A percentile compares a stretch with the other conserved stretches of the same genome.
phyloP scores from a whole-genome alignment of 345 rosid genomes.

The Raphanus sativus region DNA sequence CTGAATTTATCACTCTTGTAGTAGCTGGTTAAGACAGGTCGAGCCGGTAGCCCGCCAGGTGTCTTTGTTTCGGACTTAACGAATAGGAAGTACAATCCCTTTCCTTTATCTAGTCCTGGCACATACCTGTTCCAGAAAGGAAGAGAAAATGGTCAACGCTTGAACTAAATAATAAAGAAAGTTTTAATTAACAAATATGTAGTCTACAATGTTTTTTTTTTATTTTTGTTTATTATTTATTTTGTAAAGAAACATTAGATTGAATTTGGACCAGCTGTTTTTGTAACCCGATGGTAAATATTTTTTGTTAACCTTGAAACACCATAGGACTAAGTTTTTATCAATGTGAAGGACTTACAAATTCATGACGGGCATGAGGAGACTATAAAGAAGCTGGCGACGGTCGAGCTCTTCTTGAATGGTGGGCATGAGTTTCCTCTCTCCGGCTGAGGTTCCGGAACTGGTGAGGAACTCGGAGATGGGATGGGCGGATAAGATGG shows the following conservation, averaged over 20 bases:
- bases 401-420: slow-evolving; percentile 89
- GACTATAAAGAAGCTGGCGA: slow-evolving; percentile 82
- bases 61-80: slow-evolving; percentile 89
- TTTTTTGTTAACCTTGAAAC: background rate
- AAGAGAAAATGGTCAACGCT: slow-evolving; percentile 20
- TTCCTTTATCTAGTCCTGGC: slow-evolving; percentile 87
- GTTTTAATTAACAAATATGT: background rate
- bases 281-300: background rate
- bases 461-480: slow-evolving; percentile 98
- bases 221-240: background rate
- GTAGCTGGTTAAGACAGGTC: slow-evolving; percentile 95
- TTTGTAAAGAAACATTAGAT: background rate
- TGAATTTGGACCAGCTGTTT: background rate
- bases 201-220: slow-evolving; percentile 4
- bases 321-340: background rate
- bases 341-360: slow-evolving; percentile 51
- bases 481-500: slow-evolving; percentile 81
- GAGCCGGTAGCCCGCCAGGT: slow-evolving; percentile 80
- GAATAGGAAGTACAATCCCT: slow-evolving; percentile 79
- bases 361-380: slow-evolving; percentile 98
- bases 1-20: slow-evolving; percentile 89
- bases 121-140: slow-evolving; percentile 54
- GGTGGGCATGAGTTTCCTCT: slow-evolving; percentile 95
- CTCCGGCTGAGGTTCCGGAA: slow-evolving; percentile 98
- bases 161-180: slow-evolving; percentile 7